Base-by-base conservation (phyloP, 1,139 yeast species). In the Chernovozyma aurita region DNA sequence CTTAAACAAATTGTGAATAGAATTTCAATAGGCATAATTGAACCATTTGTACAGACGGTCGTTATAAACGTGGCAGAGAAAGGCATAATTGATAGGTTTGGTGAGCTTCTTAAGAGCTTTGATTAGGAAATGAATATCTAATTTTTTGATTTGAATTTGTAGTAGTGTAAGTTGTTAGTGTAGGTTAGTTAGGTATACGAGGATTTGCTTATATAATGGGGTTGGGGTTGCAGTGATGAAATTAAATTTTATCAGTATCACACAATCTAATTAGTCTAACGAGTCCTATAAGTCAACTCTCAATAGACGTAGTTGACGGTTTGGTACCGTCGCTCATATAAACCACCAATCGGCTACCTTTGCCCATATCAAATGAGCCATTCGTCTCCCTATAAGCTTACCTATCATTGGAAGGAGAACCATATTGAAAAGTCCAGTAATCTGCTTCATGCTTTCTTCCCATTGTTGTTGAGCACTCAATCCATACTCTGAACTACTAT, bases 371-470 rank as follows among this genome's bases (percentile, higher is more conserved):
- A 61, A 31, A 44, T 64, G 65, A 39, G 86, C 80, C 45, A 72
- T 64, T 45, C 80, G 59, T 43, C 94, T 69, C 7, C 95, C 95
- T 29, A 85, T 47, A 28, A 80, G 69, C 55, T 80, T 81, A 25
- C 95, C 95, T 4, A 81, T 52, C 42, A 84, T 57, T 0, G 95
- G 95, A 35, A 84, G 64, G 31, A 85, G 50, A 13, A 85, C 76
- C 41, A 77, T 61, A 36, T 74, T 71, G 16, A 81, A 57, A 30
- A 85, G 63, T 11, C 70, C 72, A 30, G 73, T 73, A 34, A 85
- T 54, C 51, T 84, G 92, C 31, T 65, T 62, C 41, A 85, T 50
- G 34, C 85, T 80, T 49, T 82, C 90, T 37, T 85, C 92, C 94
- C 94, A 85, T 48, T 85, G 88, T 44, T 76, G 72, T 52, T 84